Evolutionary conservation across 2,329 filamentous ascomycete genomes (phyloP).

Genomic region (Ceratocystis ficicola): DNA sequence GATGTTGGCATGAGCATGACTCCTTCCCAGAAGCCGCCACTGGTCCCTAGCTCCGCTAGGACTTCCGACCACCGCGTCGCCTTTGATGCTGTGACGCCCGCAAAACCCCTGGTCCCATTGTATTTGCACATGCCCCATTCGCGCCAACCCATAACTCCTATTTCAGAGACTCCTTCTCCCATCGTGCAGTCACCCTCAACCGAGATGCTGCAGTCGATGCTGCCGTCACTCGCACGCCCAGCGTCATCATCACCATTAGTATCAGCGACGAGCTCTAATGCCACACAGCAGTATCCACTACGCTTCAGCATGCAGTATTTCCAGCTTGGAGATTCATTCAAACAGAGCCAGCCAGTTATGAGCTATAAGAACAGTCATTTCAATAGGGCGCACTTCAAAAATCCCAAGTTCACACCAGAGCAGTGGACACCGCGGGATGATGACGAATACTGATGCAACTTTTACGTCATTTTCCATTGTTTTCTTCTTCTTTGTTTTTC

Average conservation of each 20-base stretch:
- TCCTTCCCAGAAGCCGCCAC: slow-evolving; percentile 4
- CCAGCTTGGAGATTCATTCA: slow-evolving; percentile 34
- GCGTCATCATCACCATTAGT: slow-evolving; percentile 10
- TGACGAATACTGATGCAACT: slow-evolving; percentile 5
- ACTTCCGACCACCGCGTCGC: not conserved
- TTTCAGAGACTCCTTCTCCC: slow-evolving; percentile 8
- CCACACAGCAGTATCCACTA: slow-evolving; percentile 30
- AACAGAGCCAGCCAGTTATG: slow-evolving; percentile 38
- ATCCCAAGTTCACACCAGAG: slow-evolving; percentile 41
- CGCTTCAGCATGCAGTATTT: slow-evolving; percentile 46
- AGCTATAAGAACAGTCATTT: slow-evolving; percentile 55
- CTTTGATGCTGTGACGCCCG: not conserved
- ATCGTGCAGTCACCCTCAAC: slow-evolving; percentile 16
- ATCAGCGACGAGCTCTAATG: slow-evolving; percentile 22
- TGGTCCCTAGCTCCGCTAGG: not conserved
- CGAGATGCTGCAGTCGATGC: not conserved
- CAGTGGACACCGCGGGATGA: slow-evolving; percentile 36
- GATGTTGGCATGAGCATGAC: not conserved
- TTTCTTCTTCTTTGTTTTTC: not conserved
- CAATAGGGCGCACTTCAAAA: slow-evolving; percentile 55
- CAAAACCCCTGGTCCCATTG: not conserved
- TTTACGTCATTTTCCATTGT: not conserved
- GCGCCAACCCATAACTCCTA: slow-evolving; percentile 7
- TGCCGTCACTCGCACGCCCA: not conserved
- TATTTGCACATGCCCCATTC: slow-evolving; percentile 4